phyloP scores from a whole-genome alignment of 2,329 filamentous ascomycete genomes.

The Pseudogymnoascus sp. region DNA sequence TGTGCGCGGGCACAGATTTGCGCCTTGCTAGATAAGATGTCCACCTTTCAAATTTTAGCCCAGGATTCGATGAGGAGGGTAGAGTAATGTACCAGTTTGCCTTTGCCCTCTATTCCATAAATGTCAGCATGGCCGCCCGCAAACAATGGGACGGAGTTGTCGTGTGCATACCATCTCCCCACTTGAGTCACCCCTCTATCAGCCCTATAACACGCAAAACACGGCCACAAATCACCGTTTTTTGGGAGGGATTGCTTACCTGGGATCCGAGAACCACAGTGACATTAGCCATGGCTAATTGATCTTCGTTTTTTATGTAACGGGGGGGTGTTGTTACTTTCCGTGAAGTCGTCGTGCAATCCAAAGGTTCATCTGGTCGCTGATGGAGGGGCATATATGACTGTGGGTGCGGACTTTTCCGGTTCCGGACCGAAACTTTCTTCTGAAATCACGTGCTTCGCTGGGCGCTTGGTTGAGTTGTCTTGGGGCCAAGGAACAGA shows the following conservation, averaged over 20 bases:
- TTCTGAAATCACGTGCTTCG: not conserved
- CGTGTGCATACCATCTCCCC: slow-evolving; percentile 7
- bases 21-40: slow-evolving; percentile 9
- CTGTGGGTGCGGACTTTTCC: not conserved
- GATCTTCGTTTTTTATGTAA: slow-evolving; percentile 10
- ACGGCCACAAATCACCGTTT: not conserved
- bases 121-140: not conserved
- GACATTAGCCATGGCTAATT: slow-evolving; percentile 8
- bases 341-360: slow-evolving; percentile 8
- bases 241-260: not conserved
- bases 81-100: slow-evolving; percentile 8
- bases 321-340: not conserved
- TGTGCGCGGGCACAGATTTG: slow-evolving; percentile 7
- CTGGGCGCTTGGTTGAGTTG: not conserved
- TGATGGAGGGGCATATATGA: slow-evolving; percentile 4
- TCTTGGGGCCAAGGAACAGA: not conserved
- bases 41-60: slow-evolving; percentile 7
- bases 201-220: slow-evolving; percentile 1
- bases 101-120: slow-evolving; percentile 8
- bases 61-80: not conserved
- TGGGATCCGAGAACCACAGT: slow-evolving; percentile 8
- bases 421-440: slow-evolving; percentile 5
- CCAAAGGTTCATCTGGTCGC: not conserved
- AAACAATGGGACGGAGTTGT: not conserved
- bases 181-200: slow-evolving; percentile 8